Evolutionary conservation across 257 asterid genomes (phyloP).

Genomic region (Nicotiana undulata): DNA sequence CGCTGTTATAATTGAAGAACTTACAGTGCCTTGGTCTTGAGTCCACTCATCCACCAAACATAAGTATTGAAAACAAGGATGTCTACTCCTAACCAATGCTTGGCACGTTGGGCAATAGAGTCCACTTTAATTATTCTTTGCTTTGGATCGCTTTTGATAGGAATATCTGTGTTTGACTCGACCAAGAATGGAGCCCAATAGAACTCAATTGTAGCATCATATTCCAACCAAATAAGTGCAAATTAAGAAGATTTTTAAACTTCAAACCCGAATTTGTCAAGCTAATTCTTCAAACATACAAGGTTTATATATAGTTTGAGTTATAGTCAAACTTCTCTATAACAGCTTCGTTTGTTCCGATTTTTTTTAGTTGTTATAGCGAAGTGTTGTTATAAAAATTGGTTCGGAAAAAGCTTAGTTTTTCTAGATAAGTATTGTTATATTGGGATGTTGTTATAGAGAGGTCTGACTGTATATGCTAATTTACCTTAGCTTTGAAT

Average conservation of each 20-base stretch:
- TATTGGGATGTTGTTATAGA: no score
- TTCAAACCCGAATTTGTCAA: background rate
- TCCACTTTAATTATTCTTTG: background rate
- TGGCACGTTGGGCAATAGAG: background rate
- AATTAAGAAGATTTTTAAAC: background rate
- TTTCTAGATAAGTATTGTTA: no score
- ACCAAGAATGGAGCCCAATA: conserved; percentile 5
- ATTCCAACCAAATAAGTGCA: conserved; percentile 23
- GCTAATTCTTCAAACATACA: background rate
- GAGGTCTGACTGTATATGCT: no score
- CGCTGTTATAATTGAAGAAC: background rate
- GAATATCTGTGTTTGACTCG: background rate
- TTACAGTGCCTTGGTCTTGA: conserved; percentile 2
- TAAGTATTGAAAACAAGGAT: conserved; percentile 1
- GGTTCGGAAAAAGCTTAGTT: no score
- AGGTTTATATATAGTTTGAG: background rate
- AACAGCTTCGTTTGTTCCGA: no score
- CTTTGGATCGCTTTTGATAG: background rate
- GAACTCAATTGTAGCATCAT: conserved; percentile 60
- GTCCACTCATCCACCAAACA: conserved; percentile 7
- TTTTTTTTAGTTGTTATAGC: no score
- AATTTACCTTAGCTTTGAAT: conserved; percentile 32
- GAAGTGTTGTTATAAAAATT: no score
- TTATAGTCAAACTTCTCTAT: background rate
- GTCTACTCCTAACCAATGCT: conserved; percentile 1